phyloP scores from a whole-genome alignment of 1,139 yeast genomes.

The Magnusiomyces paraingens region DNA sequence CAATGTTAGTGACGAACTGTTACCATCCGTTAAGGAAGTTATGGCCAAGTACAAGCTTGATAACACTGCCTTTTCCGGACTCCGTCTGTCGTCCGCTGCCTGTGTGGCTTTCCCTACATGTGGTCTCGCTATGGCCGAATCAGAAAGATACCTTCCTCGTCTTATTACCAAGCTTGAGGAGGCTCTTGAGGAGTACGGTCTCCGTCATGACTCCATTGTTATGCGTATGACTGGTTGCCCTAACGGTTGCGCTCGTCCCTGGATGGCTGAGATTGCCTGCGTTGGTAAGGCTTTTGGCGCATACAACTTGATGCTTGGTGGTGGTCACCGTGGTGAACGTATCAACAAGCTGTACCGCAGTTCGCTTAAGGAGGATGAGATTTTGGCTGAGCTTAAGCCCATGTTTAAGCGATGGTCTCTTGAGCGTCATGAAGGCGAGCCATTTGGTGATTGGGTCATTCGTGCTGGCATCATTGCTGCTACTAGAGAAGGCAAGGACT shows the following conservation, averaged over 20 bases:
- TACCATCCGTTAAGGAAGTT: slow-evolving; percentile 54
- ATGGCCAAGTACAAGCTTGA: slow-evolving; percentile 74
- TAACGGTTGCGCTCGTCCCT: slow-evolving; percentile 97
- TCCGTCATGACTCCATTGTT: slow-evolving; percentile 89
- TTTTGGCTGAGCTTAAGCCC: slow-evolving; percentile 68
- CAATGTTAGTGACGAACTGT: slow-evolving; percentile 62
- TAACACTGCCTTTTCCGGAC: slow-evolving; percentile 74
- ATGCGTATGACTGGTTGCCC: slow-evolving; percentile 99
- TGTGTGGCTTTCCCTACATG: slow-evolving; percentile 99
- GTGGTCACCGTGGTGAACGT: slow-evolving; percentile 93
- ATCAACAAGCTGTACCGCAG: slow-evolving; percentile 84
- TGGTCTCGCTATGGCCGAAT: slow-evolving; percentile 98
- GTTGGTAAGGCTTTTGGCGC: slow-evolving; percentile 95
- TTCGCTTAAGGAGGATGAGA: slow-evolving; percentile 87
- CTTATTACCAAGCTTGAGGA: slow-evolving; percentile 75
- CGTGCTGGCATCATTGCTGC: slow-evolving; percentile 83
- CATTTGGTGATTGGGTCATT: slow-evolving; percentile 89
- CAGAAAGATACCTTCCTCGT: slow-evolving; percentile 88
- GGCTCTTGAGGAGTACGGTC: slow-evolving; percentile 82
- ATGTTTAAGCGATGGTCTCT: slow-evolving; percentile 90
- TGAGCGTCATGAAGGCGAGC: slow-evolving; percentile 87
- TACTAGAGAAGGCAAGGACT: slow-evolving; percentile 82
- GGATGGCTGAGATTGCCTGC: slow-evolving; percentile 93
- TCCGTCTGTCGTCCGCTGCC: slow-evolving; percentile 87
- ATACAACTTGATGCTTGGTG: slow-evolving; percentile 91